A percentile compares a stretch with the other conserved stretches of the same genome.
These are phyloP conservation scores for Sporobolomyces roseus DNA, from an alignment of 768 basidiomycete genomes.

Conservation along the genomic window DNA sequence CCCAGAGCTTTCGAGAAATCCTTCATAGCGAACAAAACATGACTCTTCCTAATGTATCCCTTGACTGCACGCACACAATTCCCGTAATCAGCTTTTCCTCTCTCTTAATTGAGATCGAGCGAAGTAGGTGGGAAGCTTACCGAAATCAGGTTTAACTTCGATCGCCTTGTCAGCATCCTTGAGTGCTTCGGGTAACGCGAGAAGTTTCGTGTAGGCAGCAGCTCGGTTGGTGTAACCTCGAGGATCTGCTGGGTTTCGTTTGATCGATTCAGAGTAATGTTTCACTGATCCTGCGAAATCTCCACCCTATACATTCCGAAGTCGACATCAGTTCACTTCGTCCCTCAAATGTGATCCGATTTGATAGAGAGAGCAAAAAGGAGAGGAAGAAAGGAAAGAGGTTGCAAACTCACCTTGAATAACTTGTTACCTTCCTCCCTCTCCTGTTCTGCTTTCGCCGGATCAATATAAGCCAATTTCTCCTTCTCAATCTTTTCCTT, in stretches of 20 bases:
- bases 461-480: constrained; percentile 78
- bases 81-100: no score
- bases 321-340: no score
- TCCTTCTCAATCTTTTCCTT: constrained; percentile 71
- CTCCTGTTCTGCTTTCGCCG: constrained; percentile 71
- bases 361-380: no score
- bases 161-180: constrained; percentile 94
- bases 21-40: constrained; percentile 81
- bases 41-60: constrained; percentile 89
- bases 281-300: constrained; percentile 90
- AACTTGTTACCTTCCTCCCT: constrained; percentile 86
- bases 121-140: constrained; percentile 58
- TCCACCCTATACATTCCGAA: constrained; percentile 53
- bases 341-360: no score
- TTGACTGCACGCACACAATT: constrained; percentile 66
- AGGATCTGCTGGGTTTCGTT: constrained; percentile 83
- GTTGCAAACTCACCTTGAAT: constrained; percentile 65
- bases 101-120: constrained; percentile 3
- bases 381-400: not conserved
- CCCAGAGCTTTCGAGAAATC: constrained; percentile 84
- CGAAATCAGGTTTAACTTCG: constrained; percentile 79
- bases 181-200: constrained; percentile 87
- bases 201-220: constrained; percentile 93
- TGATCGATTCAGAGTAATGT: constrained; percentile 91
- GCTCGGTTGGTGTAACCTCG: constrained; percentile 96